Evolutionary conservation across 140 eudicot genomes (phyloP).

Genomic region (Erigeron philadelphicus): DNA sequence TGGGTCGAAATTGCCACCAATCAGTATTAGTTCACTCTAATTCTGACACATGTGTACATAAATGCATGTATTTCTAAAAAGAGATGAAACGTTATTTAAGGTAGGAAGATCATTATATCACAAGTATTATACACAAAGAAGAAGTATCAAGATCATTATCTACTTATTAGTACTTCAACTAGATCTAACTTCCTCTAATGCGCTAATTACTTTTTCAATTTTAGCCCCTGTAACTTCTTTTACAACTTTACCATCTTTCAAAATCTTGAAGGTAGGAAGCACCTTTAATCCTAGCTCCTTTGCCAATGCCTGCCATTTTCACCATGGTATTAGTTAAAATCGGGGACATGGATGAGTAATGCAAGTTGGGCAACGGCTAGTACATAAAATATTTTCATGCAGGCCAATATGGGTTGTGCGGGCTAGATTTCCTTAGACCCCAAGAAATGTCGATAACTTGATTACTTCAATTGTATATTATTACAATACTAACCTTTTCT

Average conservation of each 20-base stretch:
- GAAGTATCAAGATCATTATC: conserved; percentile 4
- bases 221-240: conserved; percentile 78
- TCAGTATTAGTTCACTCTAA: too few species aligned
- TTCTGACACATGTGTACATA: background rate
- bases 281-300: conserved; percentile 80
- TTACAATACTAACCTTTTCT: too few species aligned
- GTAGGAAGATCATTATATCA: background rate
- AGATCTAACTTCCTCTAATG: conserved; percentile 40
- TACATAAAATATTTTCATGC: background rate
- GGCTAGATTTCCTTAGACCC: background rate
- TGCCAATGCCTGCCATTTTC: conserved; percentile 54
- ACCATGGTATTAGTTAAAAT: conserved; percentile 45
- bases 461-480: too few species aligned
- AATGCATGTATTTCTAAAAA: background rate
- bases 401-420: background rate
- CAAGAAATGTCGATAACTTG: too few species aligned
- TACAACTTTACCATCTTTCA: conserved; percentile 57
- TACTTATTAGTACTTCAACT: conserved; percentile 7
- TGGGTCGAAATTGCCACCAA: background rate
- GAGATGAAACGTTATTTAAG: conserved; percentile 10
- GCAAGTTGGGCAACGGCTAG: too few species aligned
- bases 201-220: conserved; percentile 43
- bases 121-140: conserved; percentile 15
- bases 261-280: conserved; percentile 88
- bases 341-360: conserved; percentile 45